Base-by-base conservation (phyloP, 257 asterid species). In the Cruciata laevipes region DNA sequence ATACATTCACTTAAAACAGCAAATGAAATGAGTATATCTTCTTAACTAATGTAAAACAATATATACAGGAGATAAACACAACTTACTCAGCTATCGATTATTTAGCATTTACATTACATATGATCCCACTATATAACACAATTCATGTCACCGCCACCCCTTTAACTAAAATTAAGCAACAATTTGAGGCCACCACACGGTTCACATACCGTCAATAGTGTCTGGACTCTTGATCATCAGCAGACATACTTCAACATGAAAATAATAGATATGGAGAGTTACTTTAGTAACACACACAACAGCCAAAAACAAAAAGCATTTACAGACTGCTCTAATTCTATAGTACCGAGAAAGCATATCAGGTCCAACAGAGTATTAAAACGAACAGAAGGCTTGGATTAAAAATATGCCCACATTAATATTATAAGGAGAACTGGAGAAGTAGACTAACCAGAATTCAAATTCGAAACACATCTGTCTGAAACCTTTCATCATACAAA, bases 401-500 rank as follows among this genome's bases (percentile, higher is more conserved):
- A n/a, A n/a, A n/a, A n/a, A n/a, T n/a, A n/a, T n/a, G n/a, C n/a
- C n/a, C n/a, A n/a, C 30, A 27, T 27, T 27, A 27, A 27, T 27
- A 27, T 7, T 7, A 6, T 5, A 14, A 5, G 3, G n/a, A n/a
- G n/a, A n/a, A n/a, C n/a, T n/a, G n/a, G 20, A 7, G 9, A 17
- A 31, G 35, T 27, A 31, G 7, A 9, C 18, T 8, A 24, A 33
- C 11, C n/a, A 23, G 40, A 14, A 27, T 62, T 91, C 90, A 92
- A 81, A 92, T 89, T 59, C 95, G 84, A 75, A 89, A 89, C 21
- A 80, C 75, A 72, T 82, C 97, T 0, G 89, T 87, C 69, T 86
- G 97, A 76, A 92, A 92, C 16, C 97, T 81, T 70, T 87, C 91
- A 67, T 89, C 96, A 33, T 92, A 92, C 72, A 92, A 71, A 27